Conservation (phyloP, 1,284 basidiomycete genomes). For the Puccinia novopanici region DNA sequence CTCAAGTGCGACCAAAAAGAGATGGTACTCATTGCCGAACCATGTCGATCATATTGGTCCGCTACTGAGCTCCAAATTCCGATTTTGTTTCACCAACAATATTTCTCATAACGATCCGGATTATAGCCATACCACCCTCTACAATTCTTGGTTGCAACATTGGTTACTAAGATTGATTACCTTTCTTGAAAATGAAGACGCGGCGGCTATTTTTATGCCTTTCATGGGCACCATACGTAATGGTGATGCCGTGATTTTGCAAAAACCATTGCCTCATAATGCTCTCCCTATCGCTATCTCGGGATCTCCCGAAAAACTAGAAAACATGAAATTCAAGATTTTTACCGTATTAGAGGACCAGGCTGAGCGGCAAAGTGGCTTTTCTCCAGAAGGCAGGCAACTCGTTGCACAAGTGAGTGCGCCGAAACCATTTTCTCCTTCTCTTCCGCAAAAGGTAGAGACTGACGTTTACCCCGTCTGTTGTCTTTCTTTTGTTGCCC, state of each 20-base stretch:
- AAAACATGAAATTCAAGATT: slow-evolving; percentile 75
- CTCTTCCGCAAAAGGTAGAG: background rate
- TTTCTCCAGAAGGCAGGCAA: slow-evolving; percentile 73
- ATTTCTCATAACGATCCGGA: slow-evolving; percentile 64
- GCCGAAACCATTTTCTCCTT: background rate
- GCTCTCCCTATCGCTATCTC: slow-evolving; percentile 83
- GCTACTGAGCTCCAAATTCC: slow-evolving; percentile 75
- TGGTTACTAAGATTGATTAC: slow-evolving; percentile 84
- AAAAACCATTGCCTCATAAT: slow-evolving; percentile 86
- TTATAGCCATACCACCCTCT: slow-evolving; percentile 74
- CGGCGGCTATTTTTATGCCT: slow-evolving; percentile 73
- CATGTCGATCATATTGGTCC: slow-evolving; percentile 87
- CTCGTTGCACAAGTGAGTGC: slow-evolving; percentile 78
- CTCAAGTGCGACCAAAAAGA: slow-evolving; percentile 68
- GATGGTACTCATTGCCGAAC: slow-evolving; percentile 79
- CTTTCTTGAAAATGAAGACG: slow-evolving; percentile 64
- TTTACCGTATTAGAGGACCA: slow-evolving; percentile 83
- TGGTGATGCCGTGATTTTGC: slow-evolving; percentile 87
- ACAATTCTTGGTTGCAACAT: slow-evolving; percentile 91
- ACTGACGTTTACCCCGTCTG: background rate
- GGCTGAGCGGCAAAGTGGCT: slow-evolving; percentile 67
- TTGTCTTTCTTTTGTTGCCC: background rate
- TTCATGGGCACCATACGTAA: slow-evolving; percentile 78
- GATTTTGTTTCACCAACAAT: slow-evolving; percentile 59
- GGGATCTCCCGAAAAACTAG: slow-evolving; percentile 67